Percentiles rank a stretch among this genome's conserved stretches.
phyloP scores from a whole-genome alignment of 805 yeast species.

The Sugiyamaella qingdaonensis region DNA sequence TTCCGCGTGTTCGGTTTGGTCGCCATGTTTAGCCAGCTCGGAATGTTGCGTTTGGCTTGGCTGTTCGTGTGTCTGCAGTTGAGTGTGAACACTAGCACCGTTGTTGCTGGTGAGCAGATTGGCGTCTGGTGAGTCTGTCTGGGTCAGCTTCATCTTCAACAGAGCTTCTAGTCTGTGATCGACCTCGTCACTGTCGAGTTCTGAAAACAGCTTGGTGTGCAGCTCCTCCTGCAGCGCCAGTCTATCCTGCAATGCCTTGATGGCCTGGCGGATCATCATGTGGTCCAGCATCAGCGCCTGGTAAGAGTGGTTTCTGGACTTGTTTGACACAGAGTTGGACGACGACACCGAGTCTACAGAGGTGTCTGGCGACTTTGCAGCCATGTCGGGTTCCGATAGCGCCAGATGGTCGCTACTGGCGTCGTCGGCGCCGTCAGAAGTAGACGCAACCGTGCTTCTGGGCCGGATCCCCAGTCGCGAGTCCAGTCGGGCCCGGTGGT shows the following conservation, averaged over 20 bases:
- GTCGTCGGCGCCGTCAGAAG: not conserved
- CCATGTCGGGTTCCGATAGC: not conserved
- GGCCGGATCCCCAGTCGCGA: constrained; percentile 3
- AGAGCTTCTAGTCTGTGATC: not conserved
- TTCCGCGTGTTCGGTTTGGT: no score
- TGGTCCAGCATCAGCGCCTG: constrained; percentile 18
- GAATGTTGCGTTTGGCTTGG: no score
- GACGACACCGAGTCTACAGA: not conserved
- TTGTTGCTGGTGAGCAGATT: not conserved
- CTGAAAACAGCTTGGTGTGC: constrained; percentile 1
- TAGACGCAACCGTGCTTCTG: not conserved
- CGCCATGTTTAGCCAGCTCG: no score
- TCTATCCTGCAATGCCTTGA: constrained; percentile 18
- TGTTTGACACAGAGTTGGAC: not conserved
- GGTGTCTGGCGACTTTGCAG: not conserved
- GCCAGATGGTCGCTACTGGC: not conserved
- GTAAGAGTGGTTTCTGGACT: not conserved
- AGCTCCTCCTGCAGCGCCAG: constrained; percentile 14
- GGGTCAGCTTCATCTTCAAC: not conserved
- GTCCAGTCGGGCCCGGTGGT: constrained; percentile 3
- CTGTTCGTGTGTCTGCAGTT: no score
- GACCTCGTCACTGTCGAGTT: not conserved
- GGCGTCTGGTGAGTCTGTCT: not conserved
- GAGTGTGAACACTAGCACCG: no score
- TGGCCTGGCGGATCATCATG: constrained; percentile 18